Evolutionary conservation across 306 rosid genomes (phyloP).

Genomic region (Lathyrus sativus): DNA sequence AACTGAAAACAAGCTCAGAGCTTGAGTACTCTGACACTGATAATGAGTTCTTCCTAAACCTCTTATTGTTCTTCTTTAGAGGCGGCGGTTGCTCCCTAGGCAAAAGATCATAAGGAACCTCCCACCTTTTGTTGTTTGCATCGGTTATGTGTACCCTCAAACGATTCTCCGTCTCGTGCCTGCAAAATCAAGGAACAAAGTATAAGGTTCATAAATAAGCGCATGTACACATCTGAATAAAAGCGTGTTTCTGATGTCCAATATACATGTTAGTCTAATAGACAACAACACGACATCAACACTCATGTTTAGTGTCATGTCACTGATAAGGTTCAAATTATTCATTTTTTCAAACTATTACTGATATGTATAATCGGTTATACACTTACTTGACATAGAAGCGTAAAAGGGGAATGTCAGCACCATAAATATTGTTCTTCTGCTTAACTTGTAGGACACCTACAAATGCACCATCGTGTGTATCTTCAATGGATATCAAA

Average conservation of each 20-base stretch:
- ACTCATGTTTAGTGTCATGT: too few relatives aligned
- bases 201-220: too few relatives aligned
- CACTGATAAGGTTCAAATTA: too few relatives aligned
- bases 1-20: conserved; percentile 61
- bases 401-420: conserved; percentile 70
- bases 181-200: conserved; percentile 18
- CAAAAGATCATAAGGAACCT: conserved; percentile 77
- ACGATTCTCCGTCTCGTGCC: conserved; percentile 73
- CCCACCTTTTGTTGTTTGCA: conserved; percentile 78
- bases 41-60: conserved; percentile 36
- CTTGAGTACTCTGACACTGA: conserved; percentile 46
- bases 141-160: conserved; percentile 80
- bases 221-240: too few relatives aligned
- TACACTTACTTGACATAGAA: conserved; percentile 67
- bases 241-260: too few relatives aligned
- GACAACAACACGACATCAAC: too few relatives aligned
- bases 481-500: conserved; percentile 58
- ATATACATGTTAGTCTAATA: too few relatives aligned
- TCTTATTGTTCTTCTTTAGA: conserved; percentile 43
- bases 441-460: conserved; percentile 66
- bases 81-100: conserved; percentile 70
- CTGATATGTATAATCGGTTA: background rate
- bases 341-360: too few relatives aligned
- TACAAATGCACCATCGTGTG: conserved; percentile 63
- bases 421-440: conserved; percentile 63